phyloP scores from a whole-genome alignment of 2,329 filamentous ascomycete species.

The Cladophialophora carrionii region DNA sequence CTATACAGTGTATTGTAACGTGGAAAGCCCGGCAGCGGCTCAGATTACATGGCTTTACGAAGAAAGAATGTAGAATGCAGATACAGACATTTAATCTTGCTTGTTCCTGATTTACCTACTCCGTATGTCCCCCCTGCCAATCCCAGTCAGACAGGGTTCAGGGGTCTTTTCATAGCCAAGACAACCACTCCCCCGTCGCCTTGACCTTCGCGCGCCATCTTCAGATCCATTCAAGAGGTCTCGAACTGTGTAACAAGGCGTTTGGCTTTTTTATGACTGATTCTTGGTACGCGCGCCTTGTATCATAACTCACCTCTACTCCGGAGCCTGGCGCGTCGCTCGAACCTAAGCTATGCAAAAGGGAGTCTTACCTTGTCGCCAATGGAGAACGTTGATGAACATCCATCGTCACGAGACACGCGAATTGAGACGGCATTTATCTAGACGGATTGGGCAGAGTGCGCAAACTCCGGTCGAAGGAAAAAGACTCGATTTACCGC shows the following conservation, averaged over 20 bases:
- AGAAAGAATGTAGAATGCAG: conserved; percentile 5
- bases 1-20: neutral
- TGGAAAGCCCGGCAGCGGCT: neutral
- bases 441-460: neutral
- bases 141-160: neutral
- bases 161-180: neutral
- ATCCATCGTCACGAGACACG: neutral
- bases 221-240: neutral
- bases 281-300: neutral
- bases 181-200: neutral
- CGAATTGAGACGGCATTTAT: neutral
- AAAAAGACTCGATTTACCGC: neutral
- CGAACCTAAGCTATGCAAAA: neutral
- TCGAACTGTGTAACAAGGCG: neutral
- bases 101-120: neutral
- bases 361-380: neutral
- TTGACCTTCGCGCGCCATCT: neutral
- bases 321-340: neutral
- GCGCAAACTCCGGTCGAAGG: neutral
- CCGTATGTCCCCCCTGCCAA: neutral
- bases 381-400: neutral
- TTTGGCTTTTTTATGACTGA: neutral
- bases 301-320: neutral
- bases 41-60: neutral
- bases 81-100: conserved; percentile 4